Evolutionary conservation across 1,284 basidiomycete species (phyloP).

Genomic region (Microbotryum silenes-acaulis): DNA sequence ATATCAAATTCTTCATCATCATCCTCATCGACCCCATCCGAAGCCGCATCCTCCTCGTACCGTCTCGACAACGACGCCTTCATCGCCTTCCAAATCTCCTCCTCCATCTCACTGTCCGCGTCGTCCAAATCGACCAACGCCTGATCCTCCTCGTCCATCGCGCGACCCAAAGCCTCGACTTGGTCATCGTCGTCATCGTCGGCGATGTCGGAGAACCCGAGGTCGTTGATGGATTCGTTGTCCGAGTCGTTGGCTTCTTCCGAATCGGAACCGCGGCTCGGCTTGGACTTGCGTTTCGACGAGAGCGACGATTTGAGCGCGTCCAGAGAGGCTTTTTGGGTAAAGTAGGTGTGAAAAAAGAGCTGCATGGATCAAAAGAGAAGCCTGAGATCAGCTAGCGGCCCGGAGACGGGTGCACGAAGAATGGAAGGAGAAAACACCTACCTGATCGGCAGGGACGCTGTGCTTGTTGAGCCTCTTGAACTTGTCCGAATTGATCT

Average conservation of each 20-base stretch:
- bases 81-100: constrained; percentile 45
- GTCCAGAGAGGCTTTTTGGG: constrained; percentile 27
- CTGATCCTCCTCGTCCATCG: constrained; percentile 10
- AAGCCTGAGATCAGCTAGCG: not conserved
- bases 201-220: constrained; percentile 22
- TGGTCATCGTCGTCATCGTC: constrained; percentile 41
- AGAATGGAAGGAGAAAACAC: not conserved
- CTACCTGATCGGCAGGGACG: constrained; percentile 78
- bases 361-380: constrained; percentile 48
- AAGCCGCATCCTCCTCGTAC: constrained; percentile 49
- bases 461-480: constrained; percentile 64
- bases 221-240: constrained; percentile 20
- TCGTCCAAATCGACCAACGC: constrained; percentile 11
- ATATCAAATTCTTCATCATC: constrained; percentile 64
- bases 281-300: constrained; percentile 26
- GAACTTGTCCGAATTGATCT: constrained; percentile 72
- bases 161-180: constrained; percentile 31
- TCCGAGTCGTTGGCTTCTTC: constrained; percentile 36
- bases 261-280: constrained; percentile 38
- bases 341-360: constrained; percentile 51
- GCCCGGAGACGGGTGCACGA: not conserved
- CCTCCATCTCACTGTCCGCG: constrained; percentile 34
- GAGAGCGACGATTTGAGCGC: constrained; percentile 29
- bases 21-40: constrained; percentile 35
- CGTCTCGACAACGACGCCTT: constrained; percentile 43